Evolutionary conservation across 495 filamentous ascomycete genomes (phyloP), one percentile per base, ranked within the genome.

Genomic region (Penicillium robsamsonii): DNA sequence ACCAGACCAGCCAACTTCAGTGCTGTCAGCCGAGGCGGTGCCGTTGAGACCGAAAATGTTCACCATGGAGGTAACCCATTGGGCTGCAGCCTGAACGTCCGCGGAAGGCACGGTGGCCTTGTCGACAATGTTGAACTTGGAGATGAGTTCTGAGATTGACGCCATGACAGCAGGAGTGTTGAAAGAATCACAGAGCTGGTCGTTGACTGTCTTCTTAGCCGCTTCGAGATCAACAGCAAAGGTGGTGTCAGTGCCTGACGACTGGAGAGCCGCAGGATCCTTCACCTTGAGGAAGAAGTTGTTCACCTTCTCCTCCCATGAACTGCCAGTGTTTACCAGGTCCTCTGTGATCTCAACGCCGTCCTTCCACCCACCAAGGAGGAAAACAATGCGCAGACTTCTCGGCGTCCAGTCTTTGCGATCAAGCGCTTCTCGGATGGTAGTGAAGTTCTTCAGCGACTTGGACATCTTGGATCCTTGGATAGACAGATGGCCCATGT

Each of bases 391-490:
- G 27, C 94, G 79, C 73, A 97, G 77, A 24, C 82, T 82, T 38
- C 94, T 82, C 0, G 94, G 75, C 0, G 89, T 96, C 80, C 90
- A 96, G 20, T 85, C 87, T n/a, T 83, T 82, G 4, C 78, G 73
- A 7, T 79, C 80, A 1, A 98, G 76, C 0, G 92, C 91, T 61
- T 94, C 88, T 9, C 88, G 82, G 57, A 98, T 96, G 0, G 94
- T 96, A n/a, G 89, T 90, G 70, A 97, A 98, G 73, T 97, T 98
- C 77, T 98, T 97, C 54, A 97, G 69, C 6, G 83, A 88, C 72
- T 97, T 97, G 46, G 85, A 90, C 94, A 98, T 98, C 69, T 98
- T 98, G 6, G 84, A 87, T 0, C 94, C 93, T 35, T 85, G 79
- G 54, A 98, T 97, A 20, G 86, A 89, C 43, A 97, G 75, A 69